Base-by-base conservation (phyloP, 2,329 filamentous ascomycete species). In the Emergomyces orientalis region DNA sequence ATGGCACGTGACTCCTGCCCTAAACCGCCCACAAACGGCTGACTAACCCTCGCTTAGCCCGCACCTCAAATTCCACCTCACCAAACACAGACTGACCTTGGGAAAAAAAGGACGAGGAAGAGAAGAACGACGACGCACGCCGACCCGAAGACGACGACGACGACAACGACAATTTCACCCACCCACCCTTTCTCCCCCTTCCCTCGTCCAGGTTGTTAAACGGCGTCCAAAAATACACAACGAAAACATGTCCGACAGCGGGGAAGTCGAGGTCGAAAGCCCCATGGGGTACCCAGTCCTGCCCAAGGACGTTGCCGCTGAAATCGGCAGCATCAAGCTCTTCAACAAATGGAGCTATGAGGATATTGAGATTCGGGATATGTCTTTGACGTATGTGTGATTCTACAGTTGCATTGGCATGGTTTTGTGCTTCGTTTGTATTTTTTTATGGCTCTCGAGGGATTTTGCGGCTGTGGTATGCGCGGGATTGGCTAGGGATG, bases 281-380 rank as follows among this genome's bases (percentile, higher is more conserved):
- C 84, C 86, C 76, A 82, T 83, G 78, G 84, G 85, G 67, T 89
- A 86, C 82, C 82, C 86, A 77, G 86, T 91, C 79, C 89, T 97
- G 72, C 91, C 93, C 81, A 96, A 95, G 88, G 91, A 96, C 72
- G 88, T 96, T 78, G 84, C 86, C 76, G 84, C 87, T 75, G 90
- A 96, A 83, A 87, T 94, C 82, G 92, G 91, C 81, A 88, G 85
- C 82, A 85, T 94, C 80, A 96, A 96, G 88, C 86, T 96, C 75
- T 96, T 96, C 87, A 95, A 94, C 88, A 96, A 95, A 83, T 96
- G 92, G 87, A 88, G 82, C 82, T 99, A 97, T 83, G 94, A 94
- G 80, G 90, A 97, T 88, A 93, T 99, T 78, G 94, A 99, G 86
- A 94, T 99, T 82, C 88, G 93, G 81, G 94, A 99, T 80, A 97